Conservation (phyloP, 1,284 basidiomycete genomes). For the Ustilago bromivora region DNA sequence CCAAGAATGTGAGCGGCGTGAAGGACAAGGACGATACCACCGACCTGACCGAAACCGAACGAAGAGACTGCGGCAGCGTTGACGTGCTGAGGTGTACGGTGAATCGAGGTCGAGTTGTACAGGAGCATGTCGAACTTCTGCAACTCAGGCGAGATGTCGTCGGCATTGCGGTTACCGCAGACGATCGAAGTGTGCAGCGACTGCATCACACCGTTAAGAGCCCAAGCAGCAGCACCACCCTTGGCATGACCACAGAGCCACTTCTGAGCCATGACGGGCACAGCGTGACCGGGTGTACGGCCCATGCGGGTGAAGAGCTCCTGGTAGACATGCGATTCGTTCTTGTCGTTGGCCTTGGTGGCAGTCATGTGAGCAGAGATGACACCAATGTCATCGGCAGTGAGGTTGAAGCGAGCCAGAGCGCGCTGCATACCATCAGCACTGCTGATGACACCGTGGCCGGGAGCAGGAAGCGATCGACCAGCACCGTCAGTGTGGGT, state of each 20-base stretch:
- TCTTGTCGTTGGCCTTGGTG: conserved; percentile 97
- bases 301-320: conserved; percentile 88
- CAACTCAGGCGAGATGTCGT: conserved; percentile 91
- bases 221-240: conserved; percentile 85
- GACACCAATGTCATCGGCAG: conserved; percentile 84
- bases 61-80: conserved; percentile 76
- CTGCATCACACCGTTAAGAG: conserved; percentile 92
- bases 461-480: conserved; percentile 80
- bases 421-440: conserved; percentile 84
- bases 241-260: conserved; percentile 73
- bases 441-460: conserved; percentile 64
- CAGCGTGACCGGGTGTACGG: conserved; percentile 91
- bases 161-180: conserved; percentile 85
- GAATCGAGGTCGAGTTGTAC: conserved; percentile 95
- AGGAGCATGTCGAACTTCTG: conserved; percentile 89
- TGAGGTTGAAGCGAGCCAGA: conserved; percentile 94
- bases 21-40: conserved; percentile 87
- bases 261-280: conserved; percentile 97
- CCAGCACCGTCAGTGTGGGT: conserved; percentile 94
- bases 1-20: conserved; percentile 93
- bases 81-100: conserved; percentile 63
- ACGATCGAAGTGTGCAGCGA: conserved; percentile 86
- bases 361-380: conserved; percentile 94
- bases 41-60: conserved; percentile 96
- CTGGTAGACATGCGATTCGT: conserved; percentile 97